Evolutionary conservation across 75 land plant species (phyloP), one percentile per base, ranked within the genome.

Genomic region (Selaginella tamariscina): DNA sequence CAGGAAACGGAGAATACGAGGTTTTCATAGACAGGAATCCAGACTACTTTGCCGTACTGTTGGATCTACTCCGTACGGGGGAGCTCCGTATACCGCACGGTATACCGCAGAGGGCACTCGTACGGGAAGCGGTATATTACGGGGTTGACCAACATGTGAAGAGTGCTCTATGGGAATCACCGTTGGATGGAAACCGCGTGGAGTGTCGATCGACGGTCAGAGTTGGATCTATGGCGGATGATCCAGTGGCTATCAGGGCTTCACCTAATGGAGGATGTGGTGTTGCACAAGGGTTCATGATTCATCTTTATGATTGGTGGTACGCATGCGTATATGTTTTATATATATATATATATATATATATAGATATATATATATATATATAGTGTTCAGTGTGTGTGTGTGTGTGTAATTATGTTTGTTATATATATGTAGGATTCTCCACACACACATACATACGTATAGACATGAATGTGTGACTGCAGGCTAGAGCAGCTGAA

Each of bases 21-120:
- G 64, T 80, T 68, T 92, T 92, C 81, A 83, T 92, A 49, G 97
- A 92, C 63, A 73, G 97, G 18, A 86, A 88, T 71, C 94, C 97
- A 5, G 78, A 78, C 0, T 86, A 85, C 69, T 92, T 92, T 70
- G 68, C 85, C 30, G 80, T 88, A 32, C 81, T 92, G 13, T 81
- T 92, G 55, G 97, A 92, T 67, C 82, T 92, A 24, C 84, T 92
- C 65, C 81, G 97, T 20, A 86, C 94, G 2, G 88, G 93, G n/a
- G 84, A 82, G 57, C 85, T 92, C 68, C 71, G 83, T 54, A 54
- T 84, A 13, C 89, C 89, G n/a, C 65, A 82, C 0, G 70, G 66
- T 56, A 55, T 92, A 31, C 82, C 88, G 13, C 87, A 88, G 33
- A 72, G 67, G 31, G 81, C 85, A 28, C 89, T 88, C 29, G 79